These are phyloP conservation scores for Nyssa sinensis DNA, from an alignment of 148 eudicot species.

Conservation along the genomic window DNA sequence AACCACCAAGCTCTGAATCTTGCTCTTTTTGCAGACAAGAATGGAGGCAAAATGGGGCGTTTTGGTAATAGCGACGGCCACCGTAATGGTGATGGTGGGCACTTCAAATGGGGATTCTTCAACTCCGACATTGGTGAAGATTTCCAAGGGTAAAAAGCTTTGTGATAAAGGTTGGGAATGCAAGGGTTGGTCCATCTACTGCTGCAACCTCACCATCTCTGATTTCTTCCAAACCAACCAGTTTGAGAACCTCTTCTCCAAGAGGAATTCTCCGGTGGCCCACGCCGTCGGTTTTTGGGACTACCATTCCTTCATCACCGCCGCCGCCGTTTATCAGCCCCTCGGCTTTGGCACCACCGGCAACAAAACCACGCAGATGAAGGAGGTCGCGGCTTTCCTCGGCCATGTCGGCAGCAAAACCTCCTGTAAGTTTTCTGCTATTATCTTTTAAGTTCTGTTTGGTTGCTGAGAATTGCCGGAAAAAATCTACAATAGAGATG, in stretches of 20 bases:
- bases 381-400: slow-evolving; percentile 83
- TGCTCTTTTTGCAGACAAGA: slow-evolving; percentile 6
- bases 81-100: slow-evolving; percentile 14
- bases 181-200: slow-evolving; percentile 44
- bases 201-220: slow-evolving; percentile 81
- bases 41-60: slow-evolving; percentile 13
- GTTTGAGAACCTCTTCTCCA: slow-evolving; percentile 76
- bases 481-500: background rate
- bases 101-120: slow-evolving; percentile 25
- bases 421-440: slow-evolving; percentile 53
- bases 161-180: slow-evolving; percentile 89
- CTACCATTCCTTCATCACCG: slow-evolving; percentile 65
- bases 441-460: background rate
- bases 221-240: slow-evolving; percentile 74
- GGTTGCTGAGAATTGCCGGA: background rate
- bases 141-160: slow-evolving; percentile 56
- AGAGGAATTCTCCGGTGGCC: slow-evolving; percentile 73
- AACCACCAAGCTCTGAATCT: background rate
- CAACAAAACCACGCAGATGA: slow-evolving; percentile 51
- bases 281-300: slow-evolving; percentile 95
- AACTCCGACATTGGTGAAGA: slow-evolving; percentile 41
- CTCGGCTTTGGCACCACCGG: slow-evolving; percentile 87
- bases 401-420: slow-evolving; percentile 91
- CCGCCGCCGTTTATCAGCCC: slow-evolving; percentile 58
- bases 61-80: slow-evolving; percentile 3